Evolutionary conservation across 148 eudicot species (phyloP), one percentile per base, ranked within the genome.

Genomic region (Simmondsia chinensis): DNA sequence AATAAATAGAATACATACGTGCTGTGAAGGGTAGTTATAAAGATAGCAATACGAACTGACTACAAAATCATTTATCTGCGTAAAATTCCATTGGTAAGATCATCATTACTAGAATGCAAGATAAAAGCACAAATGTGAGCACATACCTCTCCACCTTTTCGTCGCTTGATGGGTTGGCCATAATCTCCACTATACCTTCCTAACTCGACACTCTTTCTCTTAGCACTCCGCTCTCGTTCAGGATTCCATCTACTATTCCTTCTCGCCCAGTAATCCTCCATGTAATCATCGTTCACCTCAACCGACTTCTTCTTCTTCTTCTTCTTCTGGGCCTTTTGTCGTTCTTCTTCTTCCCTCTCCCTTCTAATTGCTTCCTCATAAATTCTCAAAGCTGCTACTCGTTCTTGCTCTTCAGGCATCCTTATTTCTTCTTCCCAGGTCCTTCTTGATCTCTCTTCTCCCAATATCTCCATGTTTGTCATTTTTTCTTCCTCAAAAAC

Each of bases 121-220:
- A 19, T 2, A 9, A 17, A 27, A 23, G 28, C 20, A 46, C 39
- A 16, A 46, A n/a, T n/a, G n/a, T n/a, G n/a, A n/a, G n/a, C n/a
- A n/a, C n/a, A n/a, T 56, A 91, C 97, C 97, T 85, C 94, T 77
- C 97, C 97, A 9, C 95, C 95, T 53, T 67, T 70, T 24, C 95
- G 94, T 36, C 97, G 78, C 56, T 91, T 91, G 27, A 69, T 51
- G 21, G 79, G 59, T 16, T 72, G 95, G 43, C 45, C 62, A 66
- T 65, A 48, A 21, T 79, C 95, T 8, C 68, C 72, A 61, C 57
- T 64, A 33, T 59, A 75, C 48, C 75, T 68, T 33, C 63, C 95
- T 57, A 63, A 61, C 50, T 79, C 88, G 15, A 51, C 61, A 33
- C 56, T 59, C 64, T 70, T 73, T 71, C 79, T 68, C 78, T 77